These are phyloP conservation scores for Pulveroboletus sp. DNA, from an alignment of 768 basidiomycete species.

Conservation along the genomic window DNA sequence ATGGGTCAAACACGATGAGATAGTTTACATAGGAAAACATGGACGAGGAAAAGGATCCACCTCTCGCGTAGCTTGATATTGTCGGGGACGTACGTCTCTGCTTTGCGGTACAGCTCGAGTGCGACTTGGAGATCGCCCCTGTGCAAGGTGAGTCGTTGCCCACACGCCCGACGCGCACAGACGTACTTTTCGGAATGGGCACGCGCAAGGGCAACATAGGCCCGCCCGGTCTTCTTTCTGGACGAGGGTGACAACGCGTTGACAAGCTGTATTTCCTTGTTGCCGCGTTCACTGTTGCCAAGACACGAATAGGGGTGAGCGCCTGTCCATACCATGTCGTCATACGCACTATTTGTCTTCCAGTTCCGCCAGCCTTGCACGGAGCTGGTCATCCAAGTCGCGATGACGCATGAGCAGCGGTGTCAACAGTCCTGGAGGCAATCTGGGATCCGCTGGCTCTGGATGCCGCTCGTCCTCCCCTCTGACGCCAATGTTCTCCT, in stretches of 20 bases:
- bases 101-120: conserved; percentile 78
- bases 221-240: conserved; percentile 78
- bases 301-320: conserved; percentile 5
- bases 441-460: conserved; percentile 9
- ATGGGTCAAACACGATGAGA: conserved; percentile 34
- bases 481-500: conserved; percentile 20
- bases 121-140: conserved; percentile 83
- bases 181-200: conserved; percentile 78
- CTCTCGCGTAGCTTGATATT: conserved; percentile 84
- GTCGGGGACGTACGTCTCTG: conserved; percentile 80
- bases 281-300: conserved; percentile 58
- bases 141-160: neutral
- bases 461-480: conserved; percentile 12
- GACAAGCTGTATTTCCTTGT: conserved; percentile 57
- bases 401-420: conserved; percentile 62
- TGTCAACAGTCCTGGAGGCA: conserved; percentile 47
- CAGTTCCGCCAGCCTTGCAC: conserved; percentile 60
- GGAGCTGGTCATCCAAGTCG: conserved; percentile 68
- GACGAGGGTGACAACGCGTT: conserved; percentile 69
- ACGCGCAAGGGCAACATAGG: conserved; percentile 81
- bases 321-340: conserved; percentile 6
- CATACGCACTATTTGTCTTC: conserved; percentile 68
- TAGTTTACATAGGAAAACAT: conserved; percentile 60
- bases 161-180: neutral
- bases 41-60: conserved; percentile 73